phyloP scores from a whole-genome alignment of 2,329 filamentous ascomycete species.

The Colletotrichum sp. region DNA sequence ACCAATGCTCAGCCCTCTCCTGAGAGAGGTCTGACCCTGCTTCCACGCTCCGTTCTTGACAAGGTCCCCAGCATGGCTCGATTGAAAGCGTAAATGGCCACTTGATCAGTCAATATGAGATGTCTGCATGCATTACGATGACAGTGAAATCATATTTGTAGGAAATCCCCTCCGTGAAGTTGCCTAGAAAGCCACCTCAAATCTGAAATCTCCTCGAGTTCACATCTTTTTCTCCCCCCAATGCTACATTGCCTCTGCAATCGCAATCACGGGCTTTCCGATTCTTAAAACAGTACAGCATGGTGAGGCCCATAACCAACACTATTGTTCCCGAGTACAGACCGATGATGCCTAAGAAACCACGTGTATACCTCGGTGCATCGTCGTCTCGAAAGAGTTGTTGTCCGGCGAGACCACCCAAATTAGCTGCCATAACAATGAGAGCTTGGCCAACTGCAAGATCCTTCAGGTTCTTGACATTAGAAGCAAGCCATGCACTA shows the following conservation, averaged over 20 bases:
- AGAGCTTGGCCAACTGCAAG: not conserved
- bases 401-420: not conserved
- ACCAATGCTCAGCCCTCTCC: slow-evolving; percentile 24
- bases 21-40: not conserved
- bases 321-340: not conserved
- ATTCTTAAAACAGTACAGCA: not conserved
- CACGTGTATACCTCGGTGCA: not conserved
- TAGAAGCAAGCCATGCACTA: not conserved
- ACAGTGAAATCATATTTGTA: not conserved
- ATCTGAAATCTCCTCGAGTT: not conserved
- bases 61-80: not conserved
- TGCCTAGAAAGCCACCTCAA: not conserved
- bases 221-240: not conserved
- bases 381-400: not conserved
- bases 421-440: not conserved
- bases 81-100: not conserved
- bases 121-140: not conserved
- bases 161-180: not conserved
- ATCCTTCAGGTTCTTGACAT: not conserved
- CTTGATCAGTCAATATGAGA: not conserved
- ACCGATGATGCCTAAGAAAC: not conserved
- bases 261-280: not conserved
- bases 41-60: not conserved
- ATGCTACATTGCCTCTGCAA: not conserved
- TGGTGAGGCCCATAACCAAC: not conserved